A percentile compares a stretch with the other conserved stretches of the same genome.
phyloP scores from a whole-genome alignment of 164 flowering plant genomes.

The Liriodendron chinense region DNA sequence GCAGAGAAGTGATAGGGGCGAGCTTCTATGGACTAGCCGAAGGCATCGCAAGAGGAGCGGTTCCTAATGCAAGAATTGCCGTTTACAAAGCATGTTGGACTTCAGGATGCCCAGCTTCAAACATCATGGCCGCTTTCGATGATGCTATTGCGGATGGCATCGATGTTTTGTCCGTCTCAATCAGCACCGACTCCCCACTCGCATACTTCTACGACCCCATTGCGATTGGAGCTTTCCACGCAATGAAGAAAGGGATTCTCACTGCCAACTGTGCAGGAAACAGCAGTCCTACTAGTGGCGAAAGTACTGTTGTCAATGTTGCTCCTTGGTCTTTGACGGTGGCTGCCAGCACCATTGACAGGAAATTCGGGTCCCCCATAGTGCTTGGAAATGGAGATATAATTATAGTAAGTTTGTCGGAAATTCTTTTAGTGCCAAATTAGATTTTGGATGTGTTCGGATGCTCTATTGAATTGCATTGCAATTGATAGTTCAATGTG shows the following conservation, averaged over 20 bases:
- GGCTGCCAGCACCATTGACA: slow-evolving; percentile 62
- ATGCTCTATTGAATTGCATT: too few species aligned
- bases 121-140: slow-evolving; percentile 26
- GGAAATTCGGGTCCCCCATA: slow-evolving; percentile 27
- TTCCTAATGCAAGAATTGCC: slow-evolving; percentile 16
- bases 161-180: slow-evolving; percentile 19
- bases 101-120: slow-evolving; percentile 4
- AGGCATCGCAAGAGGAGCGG: slow-evolving; percentile 23
- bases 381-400: not conserved
- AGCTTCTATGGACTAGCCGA: slow-evolving; percentile 15
- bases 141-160: slow-evolving; percentile 28
- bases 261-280: slow-evolving; percentile 77
- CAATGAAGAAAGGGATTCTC: slow-evolving; percentile 61
- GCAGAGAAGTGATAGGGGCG: slow-evolving; percentile 9
- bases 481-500: too few species aligned
- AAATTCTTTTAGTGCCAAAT: too few species aligned
- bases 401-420: slow-evolving; percentile 28
- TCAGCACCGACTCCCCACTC: slow-evolving; percentile 25
- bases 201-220: slow-evolving; percentile 36
- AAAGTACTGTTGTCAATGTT: slow-evolving; percentile 33
- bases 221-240: slow-evolving; percentile 73
- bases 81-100: slow-evolving; percentile 25
- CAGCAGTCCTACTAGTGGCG: slow-evolving; percentile 45
- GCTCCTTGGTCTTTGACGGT: slow-evolving; percentile 87
- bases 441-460: too few species aligned